phyloP scores from a whole-genome alignment of 306 rosid genomes.

The Quercus wislizeni region DNA sequence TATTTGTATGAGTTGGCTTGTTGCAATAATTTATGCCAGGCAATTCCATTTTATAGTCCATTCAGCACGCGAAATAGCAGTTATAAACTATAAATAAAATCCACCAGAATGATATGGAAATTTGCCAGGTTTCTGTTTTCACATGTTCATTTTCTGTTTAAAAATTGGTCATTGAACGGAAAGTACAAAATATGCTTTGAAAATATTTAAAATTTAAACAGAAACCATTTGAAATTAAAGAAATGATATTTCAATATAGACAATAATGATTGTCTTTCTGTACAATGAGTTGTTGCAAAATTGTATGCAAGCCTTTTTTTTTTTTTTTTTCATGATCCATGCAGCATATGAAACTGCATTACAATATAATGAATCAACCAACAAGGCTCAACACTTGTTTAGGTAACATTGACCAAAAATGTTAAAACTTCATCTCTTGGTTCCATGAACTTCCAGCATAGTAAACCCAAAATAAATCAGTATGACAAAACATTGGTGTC shows the following conservation, averaged over 20 bases:
- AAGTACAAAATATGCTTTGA: no score
- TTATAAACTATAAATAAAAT: no score
- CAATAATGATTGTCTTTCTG: constrained; percentile 10
- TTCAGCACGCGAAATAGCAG: no score
- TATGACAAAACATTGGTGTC: neutral
- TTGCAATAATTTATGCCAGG: no score
- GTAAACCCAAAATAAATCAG: neutral
- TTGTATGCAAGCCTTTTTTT: neutral
- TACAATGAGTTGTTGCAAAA: neutral
- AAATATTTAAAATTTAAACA: neutral
- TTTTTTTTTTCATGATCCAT: neutral
- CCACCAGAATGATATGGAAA: no score
- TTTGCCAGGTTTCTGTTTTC: no score
- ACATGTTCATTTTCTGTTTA: no score
- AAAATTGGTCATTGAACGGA: no score
- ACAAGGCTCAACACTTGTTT: neutral
- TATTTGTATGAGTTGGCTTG: no score
- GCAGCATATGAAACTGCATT: neutral
- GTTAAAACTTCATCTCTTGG: neutral
- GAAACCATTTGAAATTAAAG: neutral
- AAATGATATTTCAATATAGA: neutral
- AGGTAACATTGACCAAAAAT: neutral
- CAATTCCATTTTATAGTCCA: no score
- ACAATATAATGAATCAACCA: neutral
- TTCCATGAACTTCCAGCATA: constrained; percentile 12